phyloP scores from a whole-genome alignment of 2,329 filamentous ascomycete species.

The Cordyceps fumosorosea region DNA sequence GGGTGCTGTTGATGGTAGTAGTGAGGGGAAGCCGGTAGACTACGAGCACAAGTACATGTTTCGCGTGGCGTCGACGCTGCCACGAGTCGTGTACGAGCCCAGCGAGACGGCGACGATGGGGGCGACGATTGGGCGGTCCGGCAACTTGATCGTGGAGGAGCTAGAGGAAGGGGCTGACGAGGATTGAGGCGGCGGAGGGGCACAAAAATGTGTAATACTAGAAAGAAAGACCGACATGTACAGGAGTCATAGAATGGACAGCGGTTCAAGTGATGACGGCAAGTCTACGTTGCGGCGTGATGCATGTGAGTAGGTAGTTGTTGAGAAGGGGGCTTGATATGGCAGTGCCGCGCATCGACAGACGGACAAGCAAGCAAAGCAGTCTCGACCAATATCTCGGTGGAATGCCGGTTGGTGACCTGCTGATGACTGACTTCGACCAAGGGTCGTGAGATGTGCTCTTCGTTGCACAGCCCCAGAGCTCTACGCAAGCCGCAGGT shows the following conservation, averaged over 20 bases:
- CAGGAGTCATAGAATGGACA: background rate
- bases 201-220: constrained; percentile 10
- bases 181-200: constrained; percentile 25
- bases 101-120: constrained; percentile 59
- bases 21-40: constrained; percentile 47
- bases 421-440: background rate
- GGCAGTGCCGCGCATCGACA: background rate
- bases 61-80: constrained; percentile 76
- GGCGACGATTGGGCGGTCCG: constrained; percentile 71
- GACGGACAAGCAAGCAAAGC: background rate
- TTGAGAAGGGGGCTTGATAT: background rate
- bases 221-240: background rate
- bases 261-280: background rate
- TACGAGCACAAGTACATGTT: constrained; percentile 85
- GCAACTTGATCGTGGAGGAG: constrained; percentile 83
- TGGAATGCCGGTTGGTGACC: background rate
- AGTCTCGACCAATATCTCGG: background rate
- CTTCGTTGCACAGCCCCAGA: background rate
- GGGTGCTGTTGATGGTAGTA: constrained; percentile 34
- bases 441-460: background rate
- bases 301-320: background rate
- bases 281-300: background rate
- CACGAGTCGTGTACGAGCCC: constrained; percentile 71
- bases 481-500: constrained; percentile 5
- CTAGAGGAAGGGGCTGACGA: constrained; percentile 29